Base-by-base conservation (phyloP, 352 stramenopile species). In the Phytophthora fragariaefolia region DNA sequence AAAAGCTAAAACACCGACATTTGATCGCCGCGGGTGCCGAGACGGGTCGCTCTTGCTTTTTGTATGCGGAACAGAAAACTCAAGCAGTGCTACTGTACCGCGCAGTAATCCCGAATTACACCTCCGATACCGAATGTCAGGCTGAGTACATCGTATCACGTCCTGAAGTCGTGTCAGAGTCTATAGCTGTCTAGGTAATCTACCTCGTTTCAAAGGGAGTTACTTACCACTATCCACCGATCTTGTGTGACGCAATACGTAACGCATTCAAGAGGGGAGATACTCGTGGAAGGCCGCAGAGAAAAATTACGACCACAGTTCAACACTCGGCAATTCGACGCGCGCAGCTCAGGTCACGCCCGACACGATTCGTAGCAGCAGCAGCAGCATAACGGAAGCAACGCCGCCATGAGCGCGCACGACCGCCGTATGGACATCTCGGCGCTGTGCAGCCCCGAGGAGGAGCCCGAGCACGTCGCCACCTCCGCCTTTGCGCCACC, bases 381-480 rank as follows among this genome's bases (percentile, higher is more conserved):
- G 34, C 18, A 28, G 4, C 15, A 42, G 46, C 20, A n/a, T 20
- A 42, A 18, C 1, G 4, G 4, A 9, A 42, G 10, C 27, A 30
- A 0, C 6, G 20, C 20, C 2, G 7, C 9, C 2, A 69, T 76
- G 68, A 63, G 20, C 52, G 22, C 30, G 24, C 58, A 64, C 45
- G 73, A 80, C 58, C 52, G 62, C 27, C 73, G 73, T 40, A 78
- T 81, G 73, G 62, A 71, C 58, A 81, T 81, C 51, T 58, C 51
- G 3, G 27, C 62, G 36, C 66, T 81, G 4, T 78, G 69, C 43
- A 60, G 38, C 34, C 24, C 18, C 24, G 56, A 58, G n/a, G 30
- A 65, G 18, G 45, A 76, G 32, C 28, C 34, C 18, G 49, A 55
- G 8, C 9, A 17, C 18, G 13, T 17, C 48, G 18, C 26, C 42